Evolutionary conservation across 345 rosid species (phyloP).

Genomic region (Brassica napus): Da-Ae NC_063452.1:10486001-10486500

Average conservation of each 20-base stretch:
- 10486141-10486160: constrained; percentile 95
- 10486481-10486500: constrained; percentile 43
- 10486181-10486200: background rate
- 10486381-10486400: background rate
- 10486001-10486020: constrained; percentile 51
- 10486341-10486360: background rate
- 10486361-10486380: background rate
- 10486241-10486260: constrained; percentile 67
- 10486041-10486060: background rate
- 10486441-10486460: too few relatives aligned
- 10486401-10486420: constrained; percentile 45
- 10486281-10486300: constrained; percentile 98
- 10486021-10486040: background rate
- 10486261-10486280: constrained; percentile 93
- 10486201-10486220: background rate
- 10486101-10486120: constrained; percentile 86
- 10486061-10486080: background rate
- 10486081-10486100: constrained; percentile 51
- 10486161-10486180: constrained; percentile 51
- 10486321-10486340: background rate
- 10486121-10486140: constrained; percentile 87
- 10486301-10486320: constrained; percentile 86
- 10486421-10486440: constrained; percentile 53
- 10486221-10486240: background rate
- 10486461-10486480: too few relatives aligned